These are phyloP conservation scores for Incumbomyces lentus DNA, from an alignment of 2,329 filamentous ascomycete species.

Conservation along the genomic window DNA sequence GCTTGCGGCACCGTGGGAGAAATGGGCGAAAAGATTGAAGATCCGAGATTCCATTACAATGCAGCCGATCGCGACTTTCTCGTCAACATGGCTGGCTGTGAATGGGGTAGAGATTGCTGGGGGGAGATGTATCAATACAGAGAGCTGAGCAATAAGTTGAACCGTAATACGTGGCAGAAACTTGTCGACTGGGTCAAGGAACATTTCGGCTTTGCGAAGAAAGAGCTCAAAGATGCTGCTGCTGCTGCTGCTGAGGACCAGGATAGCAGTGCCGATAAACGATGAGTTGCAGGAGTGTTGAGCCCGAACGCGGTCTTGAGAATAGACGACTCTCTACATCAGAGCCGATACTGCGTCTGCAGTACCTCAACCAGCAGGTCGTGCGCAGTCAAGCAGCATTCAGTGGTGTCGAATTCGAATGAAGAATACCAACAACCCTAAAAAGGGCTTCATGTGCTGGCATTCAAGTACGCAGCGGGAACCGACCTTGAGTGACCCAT, in stretches of 20 bases:
- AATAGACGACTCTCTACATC: no score
- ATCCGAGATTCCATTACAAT: conserved; percentile 74
- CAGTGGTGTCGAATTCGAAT: no score
- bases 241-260: not conserved
- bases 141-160: conserved; percentile 80
- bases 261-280: not conserved
- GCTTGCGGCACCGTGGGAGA: conserved; percentile 73
- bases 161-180: conserved; percentile 70
- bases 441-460: no score
- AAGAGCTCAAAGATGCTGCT: not conserved
- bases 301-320: no score
- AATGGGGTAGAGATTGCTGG: conserved; percentile 96
- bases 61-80: conserved; percentile 79
- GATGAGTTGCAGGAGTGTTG: no score
- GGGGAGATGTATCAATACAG: conserved; percentile 94
- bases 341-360: no score
- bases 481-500: no score
- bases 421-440: no score
- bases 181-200: conserved; percentile 26
- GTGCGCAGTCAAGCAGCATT: no score
- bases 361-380: no score
- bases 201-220: conserved; percentile 2
- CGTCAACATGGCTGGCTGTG: conserved; percentile 97
- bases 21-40: conserved; percentile 26
- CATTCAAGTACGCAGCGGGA: no score